Base-by-base conservation (phyloP, 2,329 filamentous ascomycete genomes). In the Fusarium decemcellulare region DNA sequence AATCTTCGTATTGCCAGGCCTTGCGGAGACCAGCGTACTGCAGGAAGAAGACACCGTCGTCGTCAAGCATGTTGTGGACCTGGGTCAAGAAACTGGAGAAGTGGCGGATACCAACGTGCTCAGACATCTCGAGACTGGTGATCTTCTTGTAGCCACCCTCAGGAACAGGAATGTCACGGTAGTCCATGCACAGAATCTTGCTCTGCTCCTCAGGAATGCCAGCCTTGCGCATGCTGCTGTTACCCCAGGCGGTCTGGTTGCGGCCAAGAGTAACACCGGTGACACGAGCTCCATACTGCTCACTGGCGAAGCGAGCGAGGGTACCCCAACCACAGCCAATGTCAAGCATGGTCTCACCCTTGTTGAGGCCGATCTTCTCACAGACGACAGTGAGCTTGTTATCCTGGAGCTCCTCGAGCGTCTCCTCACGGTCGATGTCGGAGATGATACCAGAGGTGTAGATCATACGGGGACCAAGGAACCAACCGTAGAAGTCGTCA, bases 301-400 rank as follows among this genome's bases (percentile, higher is more conserved):
- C 91, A 72, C 92, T 95, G 74, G 96, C 96, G 77, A 95, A 98
- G 77, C 94, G 94, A 77, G 94, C 92, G 63, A 99, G 92, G 36
- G 96, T 98, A 77, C 96, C 96, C 96, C 96, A 99, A 74, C 96
- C 96, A 80, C 95, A 98, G 78, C 96, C 96, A 77, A 99, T 97
- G 77, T 98, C 96, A 63, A 98, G 92, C 82, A 98, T 84, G 58
- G 82, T 88, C 80, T 98, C 95, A 74, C 91, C 94, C 72, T 90
- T 83, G 84, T 96, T 87, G 64, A 98, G 86, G 48, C 86, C 91
- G 72, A 98, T 95, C 89, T 98, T 98, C 83, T 98, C 94, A 82
- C 95, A 98, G 53, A 99, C 95, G 74, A 97, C 87, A 72, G 92
- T 92, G 76, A 98, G 86, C 85, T 99, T 98, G 89, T 98, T 98